A percentile compares a stretch with the other conserved stretches of the same genome.
These are phyloP conservation scores for Phaeoacremonium minimum DNA, from an alignment of 2,329 filamentous ascomycete genomes.

Conservation along the genomic window DNA sequence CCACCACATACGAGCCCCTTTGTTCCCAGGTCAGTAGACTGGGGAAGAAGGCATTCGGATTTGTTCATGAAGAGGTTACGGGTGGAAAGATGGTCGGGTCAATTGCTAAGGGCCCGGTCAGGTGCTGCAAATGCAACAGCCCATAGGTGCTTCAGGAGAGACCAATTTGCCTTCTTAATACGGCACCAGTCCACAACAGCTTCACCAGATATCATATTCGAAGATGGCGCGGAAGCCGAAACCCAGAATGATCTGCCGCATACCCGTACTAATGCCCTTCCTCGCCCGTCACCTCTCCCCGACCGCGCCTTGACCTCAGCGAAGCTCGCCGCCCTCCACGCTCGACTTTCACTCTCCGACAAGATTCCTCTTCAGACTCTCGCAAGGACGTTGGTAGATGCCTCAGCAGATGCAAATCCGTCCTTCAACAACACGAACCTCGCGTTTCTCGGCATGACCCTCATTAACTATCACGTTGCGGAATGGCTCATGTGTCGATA, in stretches of 20 bases:
- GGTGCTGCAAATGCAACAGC: constrained; percentile 25
- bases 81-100: constrained; percentile 54
- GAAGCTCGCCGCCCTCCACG: constrained; percentile 89
- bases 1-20: too few species aligned
- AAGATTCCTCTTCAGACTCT: constrained; percentile 83
- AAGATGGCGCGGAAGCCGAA: constrained; percentile 3
- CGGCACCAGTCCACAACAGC: constrained; percentile 24
- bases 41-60: too few species aligned
- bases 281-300: constrained; percentile 64
- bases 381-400: constrained; percentile 78
- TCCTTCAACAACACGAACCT: constrained; percentile 88
- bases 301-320: constrained; percentile 66
- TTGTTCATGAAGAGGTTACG: constrained; percentile 57
- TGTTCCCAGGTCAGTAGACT: too few species aligned
- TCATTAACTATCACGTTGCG: constrained; percentile 83
- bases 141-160: constrained; percentile 8
- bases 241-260: background rate
- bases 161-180: constrained; percentile 15
- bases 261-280: constrained; percentile 8
- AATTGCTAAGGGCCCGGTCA: constrained; percentile 49
- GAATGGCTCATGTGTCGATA: constrained; percentile 87
- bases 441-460: constrained; percentile 72
- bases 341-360: constrained; percentile 75
- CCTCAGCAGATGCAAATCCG: constrained; percentile 74
- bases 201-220: background rate